These are phyloP conservation scores for Solanum chacoense DNA, from an alignment of 305 asterid species.

Conservation along the genomic window DNA sequence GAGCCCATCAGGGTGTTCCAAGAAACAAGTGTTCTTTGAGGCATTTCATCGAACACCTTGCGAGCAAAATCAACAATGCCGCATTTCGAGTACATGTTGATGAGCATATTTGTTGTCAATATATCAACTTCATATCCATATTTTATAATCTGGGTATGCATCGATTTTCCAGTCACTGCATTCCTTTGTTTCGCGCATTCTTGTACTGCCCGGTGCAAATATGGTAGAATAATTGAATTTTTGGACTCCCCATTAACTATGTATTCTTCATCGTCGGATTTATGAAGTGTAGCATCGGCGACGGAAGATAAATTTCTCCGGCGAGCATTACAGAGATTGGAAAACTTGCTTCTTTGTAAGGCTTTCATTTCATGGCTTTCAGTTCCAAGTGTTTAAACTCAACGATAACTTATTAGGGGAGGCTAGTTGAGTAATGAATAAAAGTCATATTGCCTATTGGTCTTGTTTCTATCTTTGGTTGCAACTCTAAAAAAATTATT, in stretches of 20 bases:
- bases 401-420: background rate
- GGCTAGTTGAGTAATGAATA: background rate
- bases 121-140: conserved; percentile 36
- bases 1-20: conserved; percentile 71
- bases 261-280: background rate
- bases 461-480: background rate
- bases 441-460: background rate
- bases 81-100: conserved; percentile 56
- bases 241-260: background rate
- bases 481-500: background rate
- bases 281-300: background rate
- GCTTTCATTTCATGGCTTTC: background rate
- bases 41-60: conserved; percentile 64
- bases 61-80: conserved; percentile 28
- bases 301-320: background rate
- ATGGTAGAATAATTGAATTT: conserved; percentile 19
- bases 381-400: background rate
- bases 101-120: conserved; percentile 52
- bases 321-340: background rate
- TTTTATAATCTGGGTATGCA: conserved; percentile 45
- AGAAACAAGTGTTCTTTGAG: conserved; percentile 40
- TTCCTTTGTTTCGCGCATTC: conserved; percentile 37
- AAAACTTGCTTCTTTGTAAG: background rate
- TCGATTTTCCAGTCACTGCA: conserved; percentile 29
- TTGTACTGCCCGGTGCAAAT: conserved; percentile 34